Conservation (phyloP, 805 yeast species). For the Dipodascus albidus region DNA sequence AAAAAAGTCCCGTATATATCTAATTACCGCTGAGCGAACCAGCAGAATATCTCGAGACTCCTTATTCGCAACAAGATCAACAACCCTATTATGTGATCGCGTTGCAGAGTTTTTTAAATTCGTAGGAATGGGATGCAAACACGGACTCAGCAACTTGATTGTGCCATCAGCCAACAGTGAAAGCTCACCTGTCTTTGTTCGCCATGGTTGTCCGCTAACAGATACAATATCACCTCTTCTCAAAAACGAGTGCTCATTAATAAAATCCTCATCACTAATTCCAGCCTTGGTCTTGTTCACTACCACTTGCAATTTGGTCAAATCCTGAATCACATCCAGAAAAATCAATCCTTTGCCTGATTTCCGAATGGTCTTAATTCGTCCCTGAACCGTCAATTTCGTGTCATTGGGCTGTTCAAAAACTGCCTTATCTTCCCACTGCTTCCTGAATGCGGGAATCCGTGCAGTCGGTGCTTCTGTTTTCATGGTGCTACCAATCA, state of each 20-base stretch:
- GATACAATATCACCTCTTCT: slow-evolving; percentile 64
- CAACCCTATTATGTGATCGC: slow-evolving; percentile 55
- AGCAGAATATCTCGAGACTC: slow-evolving; percentile 35
- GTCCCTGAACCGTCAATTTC: slow-evolving; percentile 37
- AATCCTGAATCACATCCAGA: slow-evolving; percentile 57
- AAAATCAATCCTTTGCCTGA: slow-evolving; percentile 63
- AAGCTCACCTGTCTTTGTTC: slow-evolving; percentile 68
- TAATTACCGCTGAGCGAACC: slow-evolving; percentile 45
- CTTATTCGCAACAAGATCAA: slow-evolving; percentile 57
- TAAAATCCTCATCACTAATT: slow-evolving; percentile 33
- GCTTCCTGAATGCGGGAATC: not conserved
- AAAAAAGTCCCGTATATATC: slow-evolving; percentile 47
- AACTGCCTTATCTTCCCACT: not conserved
- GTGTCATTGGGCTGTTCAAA: not conserved
- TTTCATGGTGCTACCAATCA: not conserved
- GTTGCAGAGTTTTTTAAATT: slow-evolving; percentile 42
- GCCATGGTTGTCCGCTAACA: slow-evolving; percentile 59
- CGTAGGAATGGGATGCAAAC: slow-evolving; percentile 62
- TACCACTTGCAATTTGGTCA: slow-evolving; percentile 46
- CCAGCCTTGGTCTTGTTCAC: slow-evolving; percentile 40
- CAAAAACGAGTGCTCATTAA: slow-evolving; percentile 27
- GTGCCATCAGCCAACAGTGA: slow-evolving; percentile 50
- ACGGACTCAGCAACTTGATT: slow-evolving; percentile 48
- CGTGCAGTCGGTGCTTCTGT: not conserved
- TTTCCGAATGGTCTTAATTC: slow-evolving; percentile 43